These are phyloP conservation scores for Agastache rugosa DNA, from an alignment of 257 asterid species.

Conservation along the genomic window DNA sequence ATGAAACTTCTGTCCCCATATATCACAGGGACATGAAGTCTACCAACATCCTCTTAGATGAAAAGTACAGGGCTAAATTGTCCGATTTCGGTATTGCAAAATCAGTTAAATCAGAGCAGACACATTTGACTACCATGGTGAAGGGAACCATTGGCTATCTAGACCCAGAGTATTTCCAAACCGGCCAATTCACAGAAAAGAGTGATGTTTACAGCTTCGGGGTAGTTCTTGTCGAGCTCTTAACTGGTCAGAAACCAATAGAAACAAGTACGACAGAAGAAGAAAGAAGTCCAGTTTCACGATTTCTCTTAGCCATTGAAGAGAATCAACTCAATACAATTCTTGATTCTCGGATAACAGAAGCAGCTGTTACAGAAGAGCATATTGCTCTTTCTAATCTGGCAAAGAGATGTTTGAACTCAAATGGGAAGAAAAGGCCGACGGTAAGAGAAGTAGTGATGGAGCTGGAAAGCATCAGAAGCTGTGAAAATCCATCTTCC, in stretches of 20 bases:
- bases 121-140: too few species aligned
- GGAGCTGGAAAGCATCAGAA: constrained; percentile 44
- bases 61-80: constrained; percentile 42
- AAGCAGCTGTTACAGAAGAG: constrained; percentile 34
- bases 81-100: constrained; percentile 51
- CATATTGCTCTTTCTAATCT: constrained; percentile 33
- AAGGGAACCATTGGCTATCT: too few species aligned
- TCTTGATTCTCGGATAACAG: constrained; percentile 20
- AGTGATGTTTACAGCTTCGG: constrained; percentile 49
- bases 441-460: constrained; percentile 44
- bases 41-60: constrained; percentile 46
- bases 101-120: constrained; percentile 26
- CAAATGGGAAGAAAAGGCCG: constrained; percentile 45
- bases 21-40: constrained; percentile 52
- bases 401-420: constrained; percentile 43
- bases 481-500: constrained; percentile 23
- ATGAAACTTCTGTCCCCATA: constrained; percentile 41
- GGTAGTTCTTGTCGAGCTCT: constrained; percentile 47
- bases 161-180: background rate
- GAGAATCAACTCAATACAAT: background rate
- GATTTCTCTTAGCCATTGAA: constrained; percentile 27
- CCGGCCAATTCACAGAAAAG: constrained; percentile 31
- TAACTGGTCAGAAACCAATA: constrained; percentile 43
- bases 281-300: constrained; percentile 36
- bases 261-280: constrained; percentile 22